Evolutionary conservation across 441 rosid genomes (phyloP), one percentile per base, ranked within the genome.

Genomic region (Erysimum cheiri): DNA sequence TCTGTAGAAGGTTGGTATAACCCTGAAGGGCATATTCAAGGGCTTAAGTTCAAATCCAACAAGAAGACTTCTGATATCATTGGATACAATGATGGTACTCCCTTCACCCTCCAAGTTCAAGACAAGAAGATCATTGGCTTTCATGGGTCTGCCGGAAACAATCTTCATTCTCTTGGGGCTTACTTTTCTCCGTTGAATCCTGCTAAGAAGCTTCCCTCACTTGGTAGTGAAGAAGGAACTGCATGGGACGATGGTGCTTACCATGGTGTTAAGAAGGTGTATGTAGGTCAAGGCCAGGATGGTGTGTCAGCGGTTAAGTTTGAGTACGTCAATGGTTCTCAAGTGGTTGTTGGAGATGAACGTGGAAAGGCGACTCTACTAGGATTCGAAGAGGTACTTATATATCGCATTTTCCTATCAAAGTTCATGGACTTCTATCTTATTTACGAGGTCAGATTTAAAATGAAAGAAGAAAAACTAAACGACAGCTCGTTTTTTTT

Each of bases 1-100:
- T 56, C 71, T 3, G 67, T 73, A 19, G 67, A 73, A 44, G 77
- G 77, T 65, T 64, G 71, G 77, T 64, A 58, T 66, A 17, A 11
- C 46, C 28, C 59, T 31, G 64, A 5, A 3, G 60, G 67, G 8
- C 3, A 48, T 3, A 72, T 72, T 39, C 71, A 57, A 39, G 65
- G 71, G 19, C 37, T 72, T 48, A 57, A 65, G 60, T 72, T 57
- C 44, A 65, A 13, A 33, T 64, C 77, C 14, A 72, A 65, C 71
- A 72, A 72, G 53, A 72, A 64, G 28, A 48, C 71, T 48, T 72
- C 77, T 29, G 71, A 65, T 37, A 14, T 65, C 22, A 31, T 72
- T 19, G 71, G 77, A 57, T 65, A 48, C 8, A 50, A 66, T 1
- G 77, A 50, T 6, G 77, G 71, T 48, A 49, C 71, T 72, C n/a